phyloP scores from a whole-genome alignment of 345 rosid genomes.

The Boechera retrofracta region DNA sequence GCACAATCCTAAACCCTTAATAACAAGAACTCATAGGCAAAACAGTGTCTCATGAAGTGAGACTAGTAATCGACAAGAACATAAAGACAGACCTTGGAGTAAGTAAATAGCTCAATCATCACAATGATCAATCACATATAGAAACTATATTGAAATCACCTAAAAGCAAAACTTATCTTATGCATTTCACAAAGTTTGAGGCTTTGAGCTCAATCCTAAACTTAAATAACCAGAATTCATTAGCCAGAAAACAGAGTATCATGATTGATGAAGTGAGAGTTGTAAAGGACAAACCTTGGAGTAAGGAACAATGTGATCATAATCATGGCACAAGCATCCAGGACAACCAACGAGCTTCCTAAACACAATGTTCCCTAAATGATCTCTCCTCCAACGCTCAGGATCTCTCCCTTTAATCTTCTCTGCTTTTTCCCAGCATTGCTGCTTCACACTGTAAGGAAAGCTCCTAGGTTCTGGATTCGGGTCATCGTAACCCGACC shows the following conservation, averaged over 20 bases:
- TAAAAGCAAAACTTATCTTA: neutral
- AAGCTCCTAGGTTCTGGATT: slow-evolving; percentile 79
- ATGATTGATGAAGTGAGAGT: slow-evolving; percentile 3
- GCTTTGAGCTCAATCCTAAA: slow-evolving; percentile 7
- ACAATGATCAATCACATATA: neutral
- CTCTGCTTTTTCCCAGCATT: slow-evolving; percentile 97
- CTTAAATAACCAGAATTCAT: neutral
- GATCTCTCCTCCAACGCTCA: slow-evolving; percentile 85
- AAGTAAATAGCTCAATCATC: neutral
- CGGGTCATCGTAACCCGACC: slow-evolving; percentile 54
- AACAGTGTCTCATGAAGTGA: neutral
- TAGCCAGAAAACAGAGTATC: neutral
- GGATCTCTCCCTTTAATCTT: slow-evolving; percentile 86
- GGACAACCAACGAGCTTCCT: slow-evolving; percentile 95
- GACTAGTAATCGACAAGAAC: neutral
- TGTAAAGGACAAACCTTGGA: slow-evolving; percentile 67
- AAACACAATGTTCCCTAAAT: slow-evolving; percentile 80
- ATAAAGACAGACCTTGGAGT: neutral
- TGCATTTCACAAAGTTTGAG: neutral
- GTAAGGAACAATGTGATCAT: slow-evolving; percentile 90
- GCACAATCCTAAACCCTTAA: slow-evolving; percentile 2
- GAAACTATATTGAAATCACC: neutral
- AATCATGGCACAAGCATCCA: slow-evolving; percentile 97
- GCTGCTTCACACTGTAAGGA: slow-evolving; percentile 85
- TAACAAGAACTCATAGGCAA: neutral